Evolutionary conservation across 169 alveolate genomes (phyloP), one percentile per base, ranked within the genome.

Genomic region (Plasmodium vinckei): DNA sequence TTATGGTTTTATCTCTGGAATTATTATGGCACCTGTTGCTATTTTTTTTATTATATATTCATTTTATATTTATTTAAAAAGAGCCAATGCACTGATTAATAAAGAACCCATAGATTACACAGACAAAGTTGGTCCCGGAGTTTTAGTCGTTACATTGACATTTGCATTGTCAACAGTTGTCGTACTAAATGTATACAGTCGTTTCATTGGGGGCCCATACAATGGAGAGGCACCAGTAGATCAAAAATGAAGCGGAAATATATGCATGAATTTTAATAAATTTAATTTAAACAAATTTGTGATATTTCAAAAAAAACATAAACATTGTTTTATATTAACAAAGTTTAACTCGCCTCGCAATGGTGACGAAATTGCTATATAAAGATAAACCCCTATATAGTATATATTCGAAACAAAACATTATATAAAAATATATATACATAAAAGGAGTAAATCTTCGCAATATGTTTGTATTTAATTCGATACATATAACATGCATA

Each of bases 21-120:
- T 94, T 39, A 88, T 94, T 42, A 88, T 94, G 92, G 92, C 96
- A 3, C 96, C 96, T 1, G 95, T 94, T 4, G 95, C 95, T 12
- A 89, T 94, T 39, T 94, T 92, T 89, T 94, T 94, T 49, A 94
- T 94, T 64, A 89, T 87, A 0, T 92, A 94, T 69, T 94, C 96
- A 6, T 94, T 89, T 73, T 65, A 94, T 70, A 87, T 94, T n/a
- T 94, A 92, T 53, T 68, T 94, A 60, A 89, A 91, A 33, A 75
- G 96, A 19, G 88, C 94, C 27, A 73, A 87, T 15, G 96, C 96
- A 21, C 72, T 94, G 60, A 92, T 87, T 73, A 65, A 91, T 44
- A 94, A 94, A 64, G 96, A 94, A 77, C 95, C 96, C 39, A 92
- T 94, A 53, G 71, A 87, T 68, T 94, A 94, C 75, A 91, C 92